A percentile compares a stretch with the other conserved stretches of the same genome.
Conservation (phyloP, 1,284 basidiomycete species). For the Ceratobasidium sp. region DNA sequence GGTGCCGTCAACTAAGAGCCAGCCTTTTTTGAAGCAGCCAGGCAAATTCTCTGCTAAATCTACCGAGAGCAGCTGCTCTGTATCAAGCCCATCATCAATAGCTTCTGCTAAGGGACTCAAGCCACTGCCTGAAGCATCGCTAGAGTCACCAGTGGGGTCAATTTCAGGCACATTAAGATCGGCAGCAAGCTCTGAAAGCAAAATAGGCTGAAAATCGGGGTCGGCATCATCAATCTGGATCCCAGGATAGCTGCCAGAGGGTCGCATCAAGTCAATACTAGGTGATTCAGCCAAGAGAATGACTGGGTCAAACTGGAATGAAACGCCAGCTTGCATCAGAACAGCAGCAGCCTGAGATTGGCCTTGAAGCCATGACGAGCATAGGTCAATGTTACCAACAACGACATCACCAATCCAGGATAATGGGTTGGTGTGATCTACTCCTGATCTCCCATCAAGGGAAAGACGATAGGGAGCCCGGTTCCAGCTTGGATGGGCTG, state of each 20-base stretch:
- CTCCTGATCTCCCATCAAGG: conserved; percentile 4
- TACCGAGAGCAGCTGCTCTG: background rate
- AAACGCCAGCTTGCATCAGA: background rate
- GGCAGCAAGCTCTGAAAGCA: background rate
- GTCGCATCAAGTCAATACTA: conserved; percentile 15
- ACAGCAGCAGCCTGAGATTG: conserved; percentile 9
- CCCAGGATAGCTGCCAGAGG: background rate
- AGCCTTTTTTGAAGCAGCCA: background rate
- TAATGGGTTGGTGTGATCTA: conserved; percentile 47
- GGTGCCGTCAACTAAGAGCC: background rate
- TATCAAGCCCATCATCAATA: no score
- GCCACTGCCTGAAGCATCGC: background rate
- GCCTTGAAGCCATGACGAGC: conserved; percentile 21
- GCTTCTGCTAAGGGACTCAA: no score
- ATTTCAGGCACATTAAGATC: background rate
- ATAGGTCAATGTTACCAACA: conserved; percentile 33
- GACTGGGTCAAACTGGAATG: background rate
- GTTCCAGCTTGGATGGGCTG: conserved; percentile 11
- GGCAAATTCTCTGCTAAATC: background rate
- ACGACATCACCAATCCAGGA: conserved; percentile 45
- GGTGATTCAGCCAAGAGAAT: background rate
- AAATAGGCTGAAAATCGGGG: background rate
- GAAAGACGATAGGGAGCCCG: conserved; percentile 10
- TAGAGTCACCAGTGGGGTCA: background rate
- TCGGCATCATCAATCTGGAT: conserved; percentile 2